phyloP scores from a whole-genome alignment of 306 rosid genomes.

The Canavalia ensiformis region DNA sequence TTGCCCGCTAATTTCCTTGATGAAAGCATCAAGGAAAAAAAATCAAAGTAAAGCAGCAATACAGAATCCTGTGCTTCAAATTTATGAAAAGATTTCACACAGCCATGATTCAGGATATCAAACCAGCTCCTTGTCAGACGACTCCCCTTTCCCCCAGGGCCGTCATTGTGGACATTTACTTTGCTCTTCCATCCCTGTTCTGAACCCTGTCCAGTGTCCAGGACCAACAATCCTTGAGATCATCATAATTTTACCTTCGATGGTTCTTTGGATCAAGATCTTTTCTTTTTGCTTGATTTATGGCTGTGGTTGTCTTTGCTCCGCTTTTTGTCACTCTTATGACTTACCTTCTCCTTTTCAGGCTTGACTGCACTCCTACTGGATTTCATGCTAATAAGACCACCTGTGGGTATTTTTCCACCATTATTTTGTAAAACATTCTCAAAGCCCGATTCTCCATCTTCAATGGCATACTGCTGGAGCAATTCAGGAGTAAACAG shows the following conservation, averaged over 20 bases:
- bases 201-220: neutral
- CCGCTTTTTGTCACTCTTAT: slow-evolving; percentile 61
- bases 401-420: slow-evolving; percentile 67
- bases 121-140: neutral
- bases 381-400: slow-evolving; percentile 73
- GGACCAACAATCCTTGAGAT: neutral
- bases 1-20: neutral
- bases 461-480: slow-evolving; percentile 70
- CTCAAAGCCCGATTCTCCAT: slow-evolving; percentile 60
- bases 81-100: neutral
- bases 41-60: neutral
- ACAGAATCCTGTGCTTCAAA: slow-evolving; percentile 25
- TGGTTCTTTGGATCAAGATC: slow-evolving; percentile 40
- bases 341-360: slow-evolving; percentile 56
- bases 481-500: slow-evolving; percentile 61
- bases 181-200: neutral
- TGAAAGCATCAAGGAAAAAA: neutral
- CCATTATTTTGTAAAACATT: slow-evolving; percentile 58
- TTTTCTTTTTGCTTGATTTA: slow-evolving; percentile 67
- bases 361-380: slow-evolving; percentile 47
- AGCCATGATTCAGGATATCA: neutral
- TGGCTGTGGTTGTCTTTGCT: slow-evolving; percentile 51
- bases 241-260: neutral
- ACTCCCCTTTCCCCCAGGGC: neutral
- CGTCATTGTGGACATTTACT: neutral